Base-by-base conservation (phyloP, 2,329 filamentous ascomycete genomes). In the Talaromyces sp. region DNA sequence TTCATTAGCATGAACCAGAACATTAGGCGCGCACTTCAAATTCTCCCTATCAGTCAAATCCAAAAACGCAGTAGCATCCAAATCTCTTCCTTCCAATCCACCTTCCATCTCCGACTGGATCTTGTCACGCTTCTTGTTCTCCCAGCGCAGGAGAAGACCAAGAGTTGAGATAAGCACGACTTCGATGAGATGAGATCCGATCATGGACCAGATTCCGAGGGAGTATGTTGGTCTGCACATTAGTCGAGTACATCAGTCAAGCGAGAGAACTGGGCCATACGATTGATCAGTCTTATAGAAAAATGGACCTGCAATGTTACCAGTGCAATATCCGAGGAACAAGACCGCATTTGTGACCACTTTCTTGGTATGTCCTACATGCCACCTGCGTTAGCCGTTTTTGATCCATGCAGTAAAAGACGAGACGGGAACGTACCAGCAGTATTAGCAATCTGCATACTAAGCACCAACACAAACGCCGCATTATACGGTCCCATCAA, bases 291-390 rank as follows among this genome's bases (percentile, higher is more conserved):
- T 75, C 60, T 83, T 83, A 74, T 88, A 89, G 76, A 89, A 88
- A 74, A 88, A 88, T 0, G 87, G 87, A 0, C 86, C 84, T 3
- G 81, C 82, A 49, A 89, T 86, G 70, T 89, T 88, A 5, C 86
- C 86, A 1, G 84, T 80, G 69, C 85, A 88, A 64, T 85, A 85
- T 0, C 85, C 85, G 10, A 88, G 78, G 76, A 86, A 88, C 1
- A 88, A 79, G 65, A 86, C 82, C 1, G 84, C 86, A 25, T 86
- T 87, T n/a, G 86, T 86, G 29, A 88, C 83, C 54, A 88, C 85
- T 71, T 89, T 88, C 72, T 88, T 88, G 1, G 85, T 87, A 67
- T 87, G 85, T 0, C 86, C 86, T 66, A 70, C 22, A 63, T 25
- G 13, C 7, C 22, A 47, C 27, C 25, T 19, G 11, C 19, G 22